Evolutionary conservation across 2,329 filamentous ascomycete species (phyloP), one percentile per base, ranked within the genome.

Genomic region (Pseudocercospora eumusae): DNA sequence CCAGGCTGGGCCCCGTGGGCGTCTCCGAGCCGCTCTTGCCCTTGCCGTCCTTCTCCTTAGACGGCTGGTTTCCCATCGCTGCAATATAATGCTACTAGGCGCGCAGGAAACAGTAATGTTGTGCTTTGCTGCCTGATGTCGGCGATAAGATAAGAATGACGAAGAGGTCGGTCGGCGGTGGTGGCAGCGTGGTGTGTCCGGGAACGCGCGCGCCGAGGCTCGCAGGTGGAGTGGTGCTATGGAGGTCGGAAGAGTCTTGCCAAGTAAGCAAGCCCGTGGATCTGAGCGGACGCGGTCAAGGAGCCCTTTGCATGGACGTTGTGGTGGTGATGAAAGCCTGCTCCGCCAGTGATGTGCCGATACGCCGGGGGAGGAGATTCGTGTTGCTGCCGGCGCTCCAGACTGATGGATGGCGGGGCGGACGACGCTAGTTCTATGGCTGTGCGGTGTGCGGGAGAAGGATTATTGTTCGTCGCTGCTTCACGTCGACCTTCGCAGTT

Each of bases 61-160:
- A 92, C 71, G 82, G 83, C 78, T 90, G 86, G 77, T 92, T 92
- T 75, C 90, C 90, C 90, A 93, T 93, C 69, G 65, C 50, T 27
- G 50, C 50, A 9, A 25, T 36, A 10, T 56, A 27, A 50, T 42
- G 31, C 31, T 56, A 33, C 33, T n/a, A n/a, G n/a, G 21, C 47
- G 25, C 47, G 20, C 47, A 25, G 47, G 15, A n/a, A 7, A 4
- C 20, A 52, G 21, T 10, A 10, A 56, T 20, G 28, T 33, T 27
- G 27, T 18, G 45, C 13, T 25, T 18, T 63, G 40, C 50, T 54
- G 50, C 50, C 50, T 33, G 50, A 36, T 54, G 13, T 36, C n/a
- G 50, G 50, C 50, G 50, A 54, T 36, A 54, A 36, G 50, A 54
- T 54, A 54, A 54, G 27, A 54, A 54, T 54, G 50, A 54, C 27